Evolutionary conservation across 2,329 filamentous ascomycete genomes (phyloP).

Genomic region (Paecilomyces variotii): DNA sequence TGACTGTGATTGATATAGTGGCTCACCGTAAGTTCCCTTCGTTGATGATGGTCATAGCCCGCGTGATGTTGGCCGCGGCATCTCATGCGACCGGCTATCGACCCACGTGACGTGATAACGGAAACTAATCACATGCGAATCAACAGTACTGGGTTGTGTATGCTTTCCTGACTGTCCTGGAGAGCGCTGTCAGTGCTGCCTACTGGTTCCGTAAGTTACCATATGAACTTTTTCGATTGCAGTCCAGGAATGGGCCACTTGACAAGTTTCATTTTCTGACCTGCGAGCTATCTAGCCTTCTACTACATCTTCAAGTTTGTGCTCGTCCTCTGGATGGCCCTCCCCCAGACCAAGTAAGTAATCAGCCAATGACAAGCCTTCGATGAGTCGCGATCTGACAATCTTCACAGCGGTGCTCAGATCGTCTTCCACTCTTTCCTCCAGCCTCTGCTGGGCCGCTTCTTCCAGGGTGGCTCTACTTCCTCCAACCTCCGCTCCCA

Average conservation of each 20-base stretch:
- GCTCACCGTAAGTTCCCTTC: conserved; percentile 45
- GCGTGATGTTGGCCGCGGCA: neutral
- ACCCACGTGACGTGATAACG: conserved; percentile 11
- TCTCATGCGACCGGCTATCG: neutral
- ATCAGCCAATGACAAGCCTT: conserved; percentile 12
- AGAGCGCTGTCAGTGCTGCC: conserved; percentile 58
- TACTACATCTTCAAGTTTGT: conserved; percentile 99
- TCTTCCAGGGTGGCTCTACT: conserved; percentile 72
- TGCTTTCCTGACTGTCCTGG: conserved; percentile 57
- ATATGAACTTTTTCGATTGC: neutral
- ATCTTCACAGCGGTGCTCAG: conserved; percentile 68
- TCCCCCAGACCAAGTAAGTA: conserved; percentile 83
- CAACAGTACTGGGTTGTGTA: conserved; percentile 60
- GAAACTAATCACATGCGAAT: conserved; percentile 10
- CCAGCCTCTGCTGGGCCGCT: conserved; percentile 81
- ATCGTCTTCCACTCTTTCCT: conserved; percentile 95
- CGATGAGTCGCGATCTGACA: conserved; percentile 10
- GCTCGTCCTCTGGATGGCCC: conserved; percentile 93
- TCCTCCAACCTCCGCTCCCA: conserved; percentile 82
- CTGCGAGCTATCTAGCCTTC: conserved; percentile 51
- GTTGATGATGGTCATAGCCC: neutral
- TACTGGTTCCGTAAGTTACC: conserved; percentile 57
- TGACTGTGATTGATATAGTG: conserved; percentile 40
- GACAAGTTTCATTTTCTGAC: conserved; percentile 13
- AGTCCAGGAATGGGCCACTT: neutral